Evolutionary conservation across 148 eudicot species (phyloP), one percentile per base, ranked within the genome.

Genomic region (Vaccinium macrocarpon): DNA sequence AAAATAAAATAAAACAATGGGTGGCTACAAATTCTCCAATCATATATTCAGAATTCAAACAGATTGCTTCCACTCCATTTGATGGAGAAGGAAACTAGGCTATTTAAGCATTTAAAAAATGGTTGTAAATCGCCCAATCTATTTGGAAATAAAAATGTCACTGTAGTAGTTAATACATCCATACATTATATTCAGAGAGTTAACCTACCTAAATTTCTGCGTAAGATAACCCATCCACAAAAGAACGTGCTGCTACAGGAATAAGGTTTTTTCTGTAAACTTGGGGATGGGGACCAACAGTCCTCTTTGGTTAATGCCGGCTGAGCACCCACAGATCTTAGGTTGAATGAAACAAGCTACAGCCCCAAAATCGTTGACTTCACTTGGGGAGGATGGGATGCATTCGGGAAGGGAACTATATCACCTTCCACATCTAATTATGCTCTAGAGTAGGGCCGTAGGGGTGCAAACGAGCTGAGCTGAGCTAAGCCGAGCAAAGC

Each of bases 171-270:
- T 7, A 59, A 59, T 59, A 59, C 23, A 59, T 21, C 64, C 64
- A 59, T n/a, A 27, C 27, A 25, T 25, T 9, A 23, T 64, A 64
- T 64, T 64, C 71, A 74, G 23, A 42, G 19, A 48, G 46, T 27
- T 49, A 78, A 19, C 29, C 9, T 11, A 78, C 81, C 62, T 4
- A 23, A 52, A 52, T 6, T 51, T 79, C 15, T 53, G 18, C 18
- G 25, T 0, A 46, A 46, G 8, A 16, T 21, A 75, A 29, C 46
- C 42, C 75, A 71, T 13, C 38, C 42, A 38, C 2, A 32, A 5
- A 70, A 32, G 14, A 57, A 3, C 19, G 6, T 93, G 14, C 79
- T 62, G 62, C 62, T 18, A 57, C n/a, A 57, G 8, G 21, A 57
- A 57, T 57, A 35, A 11, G 56, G 71, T 16, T 56, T 53, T 13